phyloP scores from a whole-genome alignment of 2,329 filamentous ascomycete genomes.

The Cladosporium sphaerospermum region DNA sequence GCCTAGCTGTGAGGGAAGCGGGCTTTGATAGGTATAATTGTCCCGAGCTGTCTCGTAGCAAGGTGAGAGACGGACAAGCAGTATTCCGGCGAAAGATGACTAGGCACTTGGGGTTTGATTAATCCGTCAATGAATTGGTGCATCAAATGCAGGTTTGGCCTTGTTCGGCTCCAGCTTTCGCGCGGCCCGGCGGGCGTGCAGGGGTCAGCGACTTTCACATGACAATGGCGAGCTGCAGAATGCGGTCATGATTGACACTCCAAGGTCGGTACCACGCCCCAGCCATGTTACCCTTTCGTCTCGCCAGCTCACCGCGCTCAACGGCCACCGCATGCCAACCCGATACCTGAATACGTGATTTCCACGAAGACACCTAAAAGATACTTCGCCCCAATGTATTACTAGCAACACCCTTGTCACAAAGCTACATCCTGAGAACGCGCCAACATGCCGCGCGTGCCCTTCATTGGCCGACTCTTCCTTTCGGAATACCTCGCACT shows the following conservation, averaged over 20 bases:
- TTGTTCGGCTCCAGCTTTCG: too few relatives aligned
- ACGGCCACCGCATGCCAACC: background rate
- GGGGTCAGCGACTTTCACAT: background rate
- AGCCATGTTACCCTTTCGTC: background rate
- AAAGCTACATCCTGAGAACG: background rate
- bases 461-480: conserved; percentile 56
- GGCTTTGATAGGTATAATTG: too few relatives aligned
- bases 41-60: too few relatives aligned
- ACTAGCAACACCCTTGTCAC: background rate
- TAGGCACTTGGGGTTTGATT: background rate
- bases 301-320: too few relatives aligned
- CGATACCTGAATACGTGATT: background rate
- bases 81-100: too few relatives aligned
- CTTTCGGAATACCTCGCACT: conserved; percentile 79
- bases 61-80: too few relatives aligned
- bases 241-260: background rate
- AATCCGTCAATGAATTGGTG: background rate
- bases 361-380: background rate
- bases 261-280: background rate
- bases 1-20: background rate
- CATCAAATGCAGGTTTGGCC: background rate
- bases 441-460: conserved; percentile 50
- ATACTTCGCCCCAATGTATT: conserved; percentile 1
- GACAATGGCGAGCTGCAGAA: background rate
- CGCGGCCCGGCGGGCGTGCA: too few relatives aligned